Evolutionary conservation across 2,329 filamentous ascomycete genomes (phyloP).

Genomic region (Lachnum nothofagi): DNA sequence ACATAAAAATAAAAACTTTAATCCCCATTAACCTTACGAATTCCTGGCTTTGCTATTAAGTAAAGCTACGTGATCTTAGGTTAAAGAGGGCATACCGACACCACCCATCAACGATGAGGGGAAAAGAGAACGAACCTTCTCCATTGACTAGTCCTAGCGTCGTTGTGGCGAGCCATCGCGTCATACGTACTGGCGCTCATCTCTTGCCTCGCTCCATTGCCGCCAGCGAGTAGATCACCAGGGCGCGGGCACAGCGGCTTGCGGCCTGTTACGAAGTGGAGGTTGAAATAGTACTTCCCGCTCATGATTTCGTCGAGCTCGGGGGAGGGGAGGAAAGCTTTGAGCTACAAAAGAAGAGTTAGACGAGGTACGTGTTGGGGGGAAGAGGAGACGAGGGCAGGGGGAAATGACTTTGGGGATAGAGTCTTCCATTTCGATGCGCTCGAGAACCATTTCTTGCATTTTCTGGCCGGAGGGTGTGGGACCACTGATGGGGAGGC

Average conservation of each 20-base stretch:
- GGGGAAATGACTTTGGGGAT: slow-evolving; percentile 25
- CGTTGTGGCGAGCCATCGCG: slow-evolving; percentile 23
- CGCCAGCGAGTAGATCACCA: slow-evolving; percentile 27
- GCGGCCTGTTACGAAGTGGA: slow-evolving; percentile 30
- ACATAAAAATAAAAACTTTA: too few species aligned
- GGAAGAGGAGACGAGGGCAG: not conserved
- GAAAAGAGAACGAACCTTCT: too few species aligned
- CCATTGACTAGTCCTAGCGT: slow-evolving; percentile 21
- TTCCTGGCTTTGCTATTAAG: too few species aligned
- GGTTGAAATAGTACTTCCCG: slow-evolving; percentile 25
- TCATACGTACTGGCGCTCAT: slow-evolving; percentile 29
- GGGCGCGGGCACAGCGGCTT: slow-evolving; percentile 25
- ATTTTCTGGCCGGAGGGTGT: slow-evolving; percentile 19
- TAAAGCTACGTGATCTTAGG: not conserved
- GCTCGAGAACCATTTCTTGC: slow-evolving; percentile 21
- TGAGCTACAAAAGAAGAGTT: slow-evolving; percentile 17
- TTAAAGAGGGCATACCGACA: too few species aligned
- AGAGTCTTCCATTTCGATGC: slow-evolving; percentile 21
- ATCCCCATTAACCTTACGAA: too few species aligned
- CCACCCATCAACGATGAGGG: too few species aligned
- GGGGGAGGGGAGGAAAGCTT: slow-evolving; percentile 12
- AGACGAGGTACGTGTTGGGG: slow-evolving; percentile 5
- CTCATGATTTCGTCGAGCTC: slow-evolving; percentile 19
- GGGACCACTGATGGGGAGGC: slow-evolving; percentile 24
- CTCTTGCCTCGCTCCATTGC: slow-evolving; percentile 24